These are phyloP conservation scores for Termitomyces heimii DNA, from an alignment of 768 basidiomycete genomes.

Conservation along the genomic window DNA sequence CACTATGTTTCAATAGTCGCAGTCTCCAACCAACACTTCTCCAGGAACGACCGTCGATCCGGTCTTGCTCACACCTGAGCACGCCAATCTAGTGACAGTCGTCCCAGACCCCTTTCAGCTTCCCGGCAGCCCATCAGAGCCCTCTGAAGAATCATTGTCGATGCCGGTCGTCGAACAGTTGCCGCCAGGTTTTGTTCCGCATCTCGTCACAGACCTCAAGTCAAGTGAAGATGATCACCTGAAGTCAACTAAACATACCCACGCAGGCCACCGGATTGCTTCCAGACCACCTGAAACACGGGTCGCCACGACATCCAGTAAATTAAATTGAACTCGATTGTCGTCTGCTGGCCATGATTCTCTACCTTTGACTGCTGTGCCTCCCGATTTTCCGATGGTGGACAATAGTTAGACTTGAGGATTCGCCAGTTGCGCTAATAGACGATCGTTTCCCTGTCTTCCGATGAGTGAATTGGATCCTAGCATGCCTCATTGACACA, in stretches of 20 bases:
- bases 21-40: constrained; percentile 30
- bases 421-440: constrained; percentile 6
- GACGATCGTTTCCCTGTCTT: constrained; percentile 10
- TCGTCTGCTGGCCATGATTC: neutral
- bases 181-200: constrained; percentile 33
- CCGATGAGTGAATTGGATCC: constrained; percentile 1
- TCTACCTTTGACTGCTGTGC: neutral
- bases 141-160: neutral
- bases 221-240: neutral
- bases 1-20: constrained; percentile 26
- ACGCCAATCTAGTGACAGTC: constrained; percentile 20
- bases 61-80: constrained; percentile 38
- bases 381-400: neutral
- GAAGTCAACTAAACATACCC: neutral
- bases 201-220: constrained; percentile 16
- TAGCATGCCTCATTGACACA: neutral
- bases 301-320: neutral
- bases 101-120: constrained; percentile 8
- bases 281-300: neutral
- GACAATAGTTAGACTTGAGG: neutral
- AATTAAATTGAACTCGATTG: neutral
- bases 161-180: constrained; percentile 18
- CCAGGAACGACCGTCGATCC: constrained; percentile 25
- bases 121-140: neutral
- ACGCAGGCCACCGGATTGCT: constrained; percentile 3